Base-by-base conservation (phyloP, 2,329 filamentous ascomycete species). In the Aspergillus brunneoviolaceus region DNA sequence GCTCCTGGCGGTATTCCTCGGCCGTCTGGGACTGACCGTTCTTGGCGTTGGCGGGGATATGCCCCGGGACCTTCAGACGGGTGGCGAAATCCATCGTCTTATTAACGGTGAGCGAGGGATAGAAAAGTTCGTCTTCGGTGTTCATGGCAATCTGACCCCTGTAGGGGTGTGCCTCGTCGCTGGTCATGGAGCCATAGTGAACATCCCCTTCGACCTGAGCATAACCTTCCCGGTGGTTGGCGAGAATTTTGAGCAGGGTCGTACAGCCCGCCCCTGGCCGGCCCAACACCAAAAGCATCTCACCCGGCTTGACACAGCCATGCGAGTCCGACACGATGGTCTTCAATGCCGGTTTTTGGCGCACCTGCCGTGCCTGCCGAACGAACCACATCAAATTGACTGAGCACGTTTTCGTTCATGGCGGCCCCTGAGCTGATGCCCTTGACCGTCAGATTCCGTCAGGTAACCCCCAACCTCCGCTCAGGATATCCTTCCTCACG, bases 261-360 rank as follows among this genome's bases (percentile, higher is more conserved):
- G 88, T 89, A 71, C 89, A 91, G 35, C 88, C 88, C 4, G 86
- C 81, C 0, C 88, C 88, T 0, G 88, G 88, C 1, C 87, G 81
- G 2, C 88, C 88, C 0, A 90, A 77, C 0, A 90, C 87, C 0
- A 90, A 77, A 1, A 89, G 74, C 88, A 90, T 89, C 71, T 90
- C 87, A n/a, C 87, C 89, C 0, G 88, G 87, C 70, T 87, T 87
- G 45, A 91, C 85, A 64, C 86, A 89, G 11, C 88, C 88, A 67
- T 85, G 83, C 58, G 81, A 84, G 65, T 84, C 80, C 54, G 88
- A 82, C 49, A 91, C 73, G 42, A 91, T 86, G 0, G 85, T 87
- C 65, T 83, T 84, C 35, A 88, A 72, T 0, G 87, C 84, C 0
- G 84, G 81, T 67, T 84, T 85, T 29, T 76, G 77, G 64, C 76